A percentile compares a stretch with the other conserved stretches of the same genome.
Conservation (phyloP, 441 rosid genomes). For the Gossypium trilobum region DNA sequence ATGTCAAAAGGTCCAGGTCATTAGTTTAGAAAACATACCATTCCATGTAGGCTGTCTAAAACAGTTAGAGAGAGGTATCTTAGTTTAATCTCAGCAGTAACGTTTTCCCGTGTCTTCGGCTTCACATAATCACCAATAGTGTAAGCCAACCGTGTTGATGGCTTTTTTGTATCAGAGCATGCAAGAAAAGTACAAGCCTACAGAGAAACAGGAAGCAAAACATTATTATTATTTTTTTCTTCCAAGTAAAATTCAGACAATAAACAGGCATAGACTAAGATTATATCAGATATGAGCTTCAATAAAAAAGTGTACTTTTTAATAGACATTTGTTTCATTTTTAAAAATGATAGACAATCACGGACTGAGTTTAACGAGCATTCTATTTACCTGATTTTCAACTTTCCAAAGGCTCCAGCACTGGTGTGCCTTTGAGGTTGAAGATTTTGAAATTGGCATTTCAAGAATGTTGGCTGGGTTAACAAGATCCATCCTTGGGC, state of each 20-base stretch:
- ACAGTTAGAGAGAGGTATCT: conserved; percentile 80
- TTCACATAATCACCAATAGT: conserved; percentile 79
- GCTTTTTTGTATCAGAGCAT: conserved; percentile 76
- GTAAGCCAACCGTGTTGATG: conserved; percentile 70
- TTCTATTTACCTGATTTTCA: conserved; percentile 76
- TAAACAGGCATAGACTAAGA: conserved; percentile 9
- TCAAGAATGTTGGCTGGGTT: conserved; percentile 75
- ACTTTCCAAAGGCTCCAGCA: conserved; percentile 99
- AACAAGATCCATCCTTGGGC: conserved; percentile 93
- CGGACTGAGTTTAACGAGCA: conserved; percentile 9
- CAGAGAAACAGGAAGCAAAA: conserved; percentile 25
- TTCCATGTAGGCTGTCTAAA: conserved; percentile 86
- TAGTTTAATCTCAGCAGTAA: conserved; percentile 79
- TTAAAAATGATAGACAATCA: not conserved
- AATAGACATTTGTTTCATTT: conserved; percentile 4
- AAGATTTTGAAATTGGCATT: conserved; percentile 68
- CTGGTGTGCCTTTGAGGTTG: conserved; percentile 65
- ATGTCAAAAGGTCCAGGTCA: conserved; percentile 4
- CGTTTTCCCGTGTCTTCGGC: conserved; percentile 79
- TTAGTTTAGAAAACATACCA: conserved; percentile 44
- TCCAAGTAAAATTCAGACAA: conserved; percentile 13
- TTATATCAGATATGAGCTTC: not conserved
- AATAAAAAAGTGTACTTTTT: not conserved
- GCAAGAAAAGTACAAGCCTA: conserved; percentile 99
- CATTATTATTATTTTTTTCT: conserved; percentile 5